Conservation (phyloP, 768 basidiomycete species). For the Kwoniella bestiolae region DNA sequence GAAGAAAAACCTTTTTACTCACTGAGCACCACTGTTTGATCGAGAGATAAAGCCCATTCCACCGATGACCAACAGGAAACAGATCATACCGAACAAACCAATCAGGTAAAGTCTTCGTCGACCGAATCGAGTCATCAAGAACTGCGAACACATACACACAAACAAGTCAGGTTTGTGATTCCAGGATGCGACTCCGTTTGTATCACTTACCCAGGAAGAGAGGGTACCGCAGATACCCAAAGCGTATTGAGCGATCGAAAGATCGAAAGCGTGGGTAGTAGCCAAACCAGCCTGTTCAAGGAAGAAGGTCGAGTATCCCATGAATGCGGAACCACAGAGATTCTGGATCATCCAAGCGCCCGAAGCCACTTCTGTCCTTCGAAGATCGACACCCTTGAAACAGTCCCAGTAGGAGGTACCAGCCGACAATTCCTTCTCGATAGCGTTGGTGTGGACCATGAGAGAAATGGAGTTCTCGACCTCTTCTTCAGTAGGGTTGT, state of each 20-base stretch:
- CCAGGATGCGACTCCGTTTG: no score
- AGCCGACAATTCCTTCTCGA: conserved; percentile 51
- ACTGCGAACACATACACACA: conserved; percentile 6
- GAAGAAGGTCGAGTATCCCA: conserved; percentile 47
- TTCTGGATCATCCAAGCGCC: conserved; percentile 52
- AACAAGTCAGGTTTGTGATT: no score
- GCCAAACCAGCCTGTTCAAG: conserved; percentile 48
- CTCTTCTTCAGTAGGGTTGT: conserved; percentile 41
- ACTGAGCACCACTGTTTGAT: conserved; percentile 23
- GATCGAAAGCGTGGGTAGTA: conserved; percentile 28
- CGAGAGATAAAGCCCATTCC: conserved; percentile 47
- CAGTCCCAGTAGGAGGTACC: conserved; percentile 58
- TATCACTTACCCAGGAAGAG: conserved; percentile 41
- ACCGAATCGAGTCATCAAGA: conserved; percentile 51
- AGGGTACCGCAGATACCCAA: conserved; percentile 42
- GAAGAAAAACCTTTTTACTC: conserved; percentile 19
- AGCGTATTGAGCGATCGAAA: conserved; percentile 47
- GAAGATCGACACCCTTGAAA: conserved; percentile 56
- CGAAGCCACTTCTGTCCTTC: conserved; percentile 61
- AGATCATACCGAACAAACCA: conserved; percentile 50
- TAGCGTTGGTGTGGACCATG: conserved; percentile 57
- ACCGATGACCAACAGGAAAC: conserved; percentile 56
- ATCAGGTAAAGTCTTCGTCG: conserved; percentile 57
- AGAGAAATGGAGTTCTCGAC: conserved; percentile 48
- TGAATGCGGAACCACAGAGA: conserved; percentile 40